These are phyloP conservation scores for Coniella vitis DNA, from an alignment of 2,329 filamentous ascomycete species.

Conservation along the genomic window DNA sequence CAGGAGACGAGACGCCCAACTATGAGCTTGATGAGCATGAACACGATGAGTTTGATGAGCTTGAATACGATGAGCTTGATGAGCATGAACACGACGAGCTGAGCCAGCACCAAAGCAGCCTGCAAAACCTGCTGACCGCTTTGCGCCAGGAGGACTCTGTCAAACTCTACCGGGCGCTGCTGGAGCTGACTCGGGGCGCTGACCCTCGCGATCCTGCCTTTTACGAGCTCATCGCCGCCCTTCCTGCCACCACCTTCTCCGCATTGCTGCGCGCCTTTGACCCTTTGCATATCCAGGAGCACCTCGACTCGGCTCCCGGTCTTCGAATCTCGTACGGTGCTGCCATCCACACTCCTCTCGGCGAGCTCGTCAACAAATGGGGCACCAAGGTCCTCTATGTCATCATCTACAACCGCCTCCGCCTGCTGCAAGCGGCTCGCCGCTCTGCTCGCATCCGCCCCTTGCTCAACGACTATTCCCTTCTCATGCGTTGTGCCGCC, in stretches of 20 bases:
- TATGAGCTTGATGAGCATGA: too few relatives aligned
- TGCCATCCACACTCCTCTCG: constrained; percentile 31
- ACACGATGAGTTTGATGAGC: too few relatives aligned
- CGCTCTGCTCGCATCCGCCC: constrained; percentile 23
- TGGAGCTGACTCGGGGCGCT: constrained; percentile 13
- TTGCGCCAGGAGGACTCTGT: constrained; percentile 9
- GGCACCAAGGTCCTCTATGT: constrained; percentile 39
- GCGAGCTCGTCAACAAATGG: constrained; percentile 32
- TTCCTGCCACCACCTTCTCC: constrained; percentile 53
- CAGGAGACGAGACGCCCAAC: too few relatives aligned
- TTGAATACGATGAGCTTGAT: too few relatives aligned
- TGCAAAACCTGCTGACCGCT: constrained; percentile 8
- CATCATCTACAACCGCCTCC: constrained; percentile 9
- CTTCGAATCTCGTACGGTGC: constrained; percentile 33
- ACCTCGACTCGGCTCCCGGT: constrained; percentile 42
- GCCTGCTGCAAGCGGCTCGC: constrained; percentile 17
- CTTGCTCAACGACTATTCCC: constrained; percentile 36
- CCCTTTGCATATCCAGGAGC: constrained; percentile 42
- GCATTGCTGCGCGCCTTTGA: constrained; percentile 58
- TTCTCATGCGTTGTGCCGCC: constrained; percentile 41
- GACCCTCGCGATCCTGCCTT: constrained; percentile 18
- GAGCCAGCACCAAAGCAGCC: not conserved
- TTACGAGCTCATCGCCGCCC: constrained; percentile 23
- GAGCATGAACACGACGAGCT: too few relatives aligned
- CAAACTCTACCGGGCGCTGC: constrained; percentile 17